These are phyloP conservation scores for Chalaropsis thielavioides DNA, from an alignment of 2,329 filamentous ascomycete genomes.

Conservation along the genomic window DNA sequence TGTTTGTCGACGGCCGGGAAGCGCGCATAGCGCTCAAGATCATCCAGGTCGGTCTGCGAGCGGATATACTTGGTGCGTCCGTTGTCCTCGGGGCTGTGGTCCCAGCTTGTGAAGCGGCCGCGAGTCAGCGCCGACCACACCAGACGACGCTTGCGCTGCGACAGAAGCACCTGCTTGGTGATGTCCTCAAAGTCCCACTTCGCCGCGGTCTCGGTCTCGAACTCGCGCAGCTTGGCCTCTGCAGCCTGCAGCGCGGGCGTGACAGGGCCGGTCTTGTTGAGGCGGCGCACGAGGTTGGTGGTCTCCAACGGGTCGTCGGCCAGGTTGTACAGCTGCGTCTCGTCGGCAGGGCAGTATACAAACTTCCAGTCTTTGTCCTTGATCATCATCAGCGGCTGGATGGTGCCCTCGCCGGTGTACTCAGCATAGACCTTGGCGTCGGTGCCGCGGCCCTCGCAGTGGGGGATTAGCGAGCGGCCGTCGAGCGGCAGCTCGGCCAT, in stretches of 20 bases:
- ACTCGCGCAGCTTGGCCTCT: conserved; percentile 43
- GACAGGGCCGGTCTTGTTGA: conserved; percentile 24
- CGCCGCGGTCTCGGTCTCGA: conserved; percentile 55
- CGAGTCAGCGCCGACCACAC: conserved; percentile 67
- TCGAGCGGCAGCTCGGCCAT: conserved; percentile 67
- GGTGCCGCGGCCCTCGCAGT: conserved; percentile 46
- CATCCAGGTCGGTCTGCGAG: conserved; percentile 65
- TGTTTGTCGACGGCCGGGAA: conserved; percentile 50
- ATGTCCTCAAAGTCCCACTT: conserved; percentile 76
- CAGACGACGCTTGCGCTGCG: conserved; percentile 64
- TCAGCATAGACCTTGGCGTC: conserved; percentile 86
- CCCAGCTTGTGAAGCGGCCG: conserved; percentile 70
- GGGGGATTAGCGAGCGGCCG: conserved; percentile 66
- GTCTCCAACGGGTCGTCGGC: conserved; percentile 60
- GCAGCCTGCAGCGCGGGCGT: conserved; percentile 28
- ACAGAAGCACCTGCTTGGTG: conserved; percentile 56
- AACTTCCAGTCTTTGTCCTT: conserved; percentile 82
- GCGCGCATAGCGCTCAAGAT: conserved; percentile 61
- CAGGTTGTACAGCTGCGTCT: conserved; percentile 73
- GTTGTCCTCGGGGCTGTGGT: conserved; percentile 62
- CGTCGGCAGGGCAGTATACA: conserved; percentile 69
- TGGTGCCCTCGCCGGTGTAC: conserved; percentile 86
- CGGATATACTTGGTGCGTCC: conserved; percentile 68
- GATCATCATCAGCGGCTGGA: conserved; percentile 89
- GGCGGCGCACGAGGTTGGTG: conserved; percentile 49